These are phyloP conservation scores for Globisporangium paddicum DNA, from an alignment of 352 stramenopile genomes.

Conservation along the genomic window DNA sequence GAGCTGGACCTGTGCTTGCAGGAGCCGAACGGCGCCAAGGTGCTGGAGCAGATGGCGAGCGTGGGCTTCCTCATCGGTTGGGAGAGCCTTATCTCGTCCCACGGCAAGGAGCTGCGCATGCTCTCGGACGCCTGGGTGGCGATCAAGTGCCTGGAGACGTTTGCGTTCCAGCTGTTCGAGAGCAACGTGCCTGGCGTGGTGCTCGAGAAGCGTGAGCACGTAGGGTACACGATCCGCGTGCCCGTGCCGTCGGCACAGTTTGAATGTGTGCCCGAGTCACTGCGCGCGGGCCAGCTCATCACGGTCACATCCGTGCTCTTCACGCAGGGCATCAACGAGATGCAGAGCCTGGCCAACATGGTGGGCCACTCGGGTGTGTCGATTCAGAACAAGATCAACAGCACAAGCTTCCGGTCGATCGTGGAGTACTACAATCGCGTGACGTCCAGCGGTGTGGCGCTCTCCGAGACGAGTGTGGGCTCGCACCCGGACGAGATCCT, in stretches of 20 bases:
- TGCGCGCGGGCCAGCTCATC: slow-evolving; percentile 58
- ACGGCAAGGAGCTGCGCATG: slow-evolving; percentile 95
- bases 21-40: slow-evolving; percentile 42
- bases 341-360: slow-evolving; percentile 91
- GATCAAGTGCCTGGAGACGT: slow-evolving; percentile 84
- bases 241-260: slow-evolving; percentile 39
- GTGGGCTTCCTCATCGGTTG: slow-evolving; percentile 91
- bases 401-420: slow-evolving; percentile 59
- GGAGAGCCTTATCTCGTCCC: slow-evolving; percentile 93
- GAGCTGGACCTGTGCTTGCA: slow-evolving; percentile 75
- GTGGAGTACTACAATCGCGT: slow-evolving; percentile 78
- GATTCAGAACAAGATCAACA: slow-evolving; percentile 84
- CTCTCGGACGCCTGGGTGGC: slow-evolving; percentile 89
- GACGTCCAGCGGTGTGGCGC: slow-evolving; percentile 28
- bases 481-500: slow-evolving; percentile 67
- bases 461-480: slow-evolving; percentile 46
- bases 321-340: slow-evolving; percentile 92
- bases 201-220: slow-evolving; percentile 54
- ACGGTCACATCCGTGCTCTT: slow-evolving; percentile 76
- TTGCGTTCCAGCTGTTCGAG: slow-evolving; percentile 76
- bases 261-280: slow-evolving; percentile 35
- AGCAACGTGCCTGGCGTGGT: slow-evolving; percentile 36
- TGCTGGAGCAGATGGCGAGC: slow-evolving; percentile 62
- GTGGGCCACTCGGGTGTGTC: slow-evolving; percentile 75
- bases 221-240: slow-evolving; percentile 69